Percentiles rank a stretch among this genome's conserved stretches.
phyloP scores from a whole-genome alignment of 352 stramenopile genomes.

The Globisporangium lucens region DNA sequence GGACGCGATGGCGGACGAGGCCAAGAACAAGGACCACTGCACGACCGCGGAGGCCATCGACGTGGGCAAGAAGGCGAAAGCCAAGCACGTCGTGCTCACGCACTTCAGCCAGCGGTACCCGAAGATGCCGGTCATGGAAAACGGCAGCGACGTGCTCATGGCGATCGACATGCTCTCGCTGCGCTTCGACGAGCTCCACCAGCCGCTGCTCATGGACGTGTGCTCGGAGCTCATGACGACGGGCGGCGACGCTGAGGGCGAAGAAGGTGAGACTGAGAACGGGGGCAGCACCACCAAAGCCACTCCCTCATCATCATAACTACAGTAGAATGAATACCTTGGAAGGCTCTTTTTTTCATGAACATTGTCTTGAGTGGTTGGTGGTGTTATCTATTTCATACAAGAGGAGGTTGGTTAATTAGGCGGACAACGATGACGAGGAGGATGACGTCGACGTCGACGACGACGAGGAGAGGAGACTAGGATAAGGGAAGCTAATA shows the following conservation, averaged over 20 bases:
- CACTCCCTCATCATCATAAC: background rate
- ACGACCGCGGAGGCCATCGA: slow-evolving; percentile 92
- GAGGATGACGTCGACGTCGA: background rate
- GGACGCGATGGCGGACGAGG: slow-evolving; percentile 90
- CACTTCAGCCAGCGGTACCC: slow-evolving; percentile 93
- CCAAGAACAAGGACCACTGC: slow-evolving; percentile 93
- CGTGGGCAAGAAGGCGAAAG: slow-evolving; percentile 72
- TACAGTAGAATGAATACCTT: background rate
- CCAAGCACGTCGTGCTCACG: slow-evolving; percentile 91
- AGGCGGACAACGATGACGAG: slow-evolving; percentile 18
- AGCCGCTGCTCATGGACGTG: slow-evolving; percentile 61
- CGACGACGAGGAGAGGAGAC: slow-evolving; percentile 5
- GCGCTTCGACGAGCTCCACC: slow-evolving; percentile 55
- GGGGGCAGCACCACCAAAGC: background rate
- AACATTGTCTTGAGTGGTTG: background rate
- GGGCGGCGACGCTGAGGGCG: slow-evolving; percentile 34
- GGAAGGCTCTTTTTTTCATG: background rate
- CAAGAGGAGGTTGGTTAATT: slow-evolving; percentile 4
- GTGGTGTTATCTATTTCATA: slow-evolving; percentile 8
- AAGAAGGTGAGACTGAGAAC: slow-evolving; percentile 5
- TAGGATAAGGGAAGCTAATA: slow-evolving; percentile 21
- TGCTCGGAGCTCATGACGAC: slow-evolving; percentile 54
- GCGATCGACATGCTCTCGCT: slow-evolving; percentile 79
- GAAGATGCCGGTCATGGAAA: slow-evolving; percentile 57
- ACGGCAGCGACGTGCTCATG: slow-evolving; percentile 50